A percentile compares a stretch with the other conserved stretches of the same genome.
phyloP scores from a whole-genome alignment of 2,329 filamentous ascomycete genomes.

The Aureobasidium pullulans region DNA sequence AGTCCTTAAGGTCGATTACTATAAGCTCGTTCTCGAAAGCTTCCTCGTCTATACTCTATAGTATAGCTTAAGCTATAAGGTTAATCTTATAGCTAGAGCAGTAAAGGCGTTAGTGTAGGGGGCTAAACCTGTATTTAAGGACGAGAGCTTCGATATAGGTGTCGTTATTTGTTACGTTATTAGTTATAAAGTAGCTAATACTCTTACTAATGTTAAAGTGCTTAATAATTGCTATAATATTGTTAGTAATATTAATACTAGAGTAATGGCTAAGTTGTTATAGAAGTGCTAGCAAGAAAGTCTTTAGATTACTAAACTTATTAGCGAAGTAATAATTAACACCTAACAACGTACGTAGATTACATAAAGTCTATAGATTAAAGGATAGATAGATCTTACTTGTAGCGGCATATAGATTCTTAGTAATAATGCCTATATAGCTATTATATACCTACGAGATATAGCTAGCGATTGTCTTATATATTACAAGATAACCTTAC shows the following conservation, averaged over 20 bases:
- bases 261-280: not conserved
- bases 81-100: not conserved
- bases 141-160: not conserved
- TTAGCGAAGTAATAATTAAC: not conserved
- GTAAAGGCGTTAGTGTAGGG: not conserved
- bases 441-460: not conserved
- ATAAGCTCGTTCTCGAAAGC: not conserved
- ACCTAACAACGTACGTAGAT: not conserved
- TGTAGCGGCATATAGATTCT: not conserved
- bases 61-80: not conserved
- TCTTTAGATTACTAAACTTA: not conserved
- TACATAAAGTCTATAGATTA: not conserved
- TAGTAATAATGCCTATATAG: not conserved
- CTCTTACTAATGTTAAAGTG: not conserved
- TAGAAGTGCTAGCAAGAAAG: not conserved
- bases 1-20: not conserved
- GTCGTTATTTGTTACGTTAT: not conserved
- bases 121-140: not conserved
- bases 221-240: not conserved
- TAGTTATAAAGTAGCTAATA: no score
- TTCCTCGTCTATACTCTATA: not conserved
- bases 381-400: not conserved
- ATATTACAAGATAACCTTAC: not conserved
- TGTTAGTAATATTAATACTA: not conserved
- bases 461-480: not conserved